Conservation (phyloP, 129 eudicot genomes). For the Erigeron canadensis region DNA sequence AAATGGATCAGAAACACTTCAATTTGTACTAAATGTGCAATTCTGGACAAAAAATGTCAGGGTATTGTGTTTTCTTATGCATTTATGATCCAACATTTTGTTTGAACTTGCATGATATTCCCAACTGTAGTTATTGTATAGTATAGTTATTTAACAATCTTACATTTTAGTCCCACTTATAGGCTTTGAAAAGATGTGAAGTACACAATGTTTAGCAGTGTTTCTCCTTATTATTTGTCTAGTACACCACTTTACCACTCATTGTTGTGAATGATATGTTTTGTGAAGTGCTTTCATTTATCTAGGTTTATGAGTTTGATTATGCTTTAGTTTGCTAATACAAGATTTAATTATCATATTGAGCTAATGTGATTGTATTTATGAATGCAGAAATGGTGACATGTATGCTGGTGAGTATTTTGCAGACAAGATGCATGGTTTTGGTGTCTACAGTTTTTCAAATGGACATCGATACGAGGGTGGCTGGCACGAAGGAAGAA, state of each 20-base stretch:
- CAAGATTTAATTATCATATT: not conserved
- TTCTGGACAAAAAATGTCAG: not conserved
- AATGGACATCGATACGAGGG: constrained; percentile 82
- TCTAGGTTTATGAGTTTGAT: too few relatives aligned
- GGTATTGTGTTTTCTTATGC: not conserved
- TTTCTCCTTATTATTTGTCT: too few relatives aligned
- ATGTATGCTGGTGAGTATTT: constrained; percentile 73
- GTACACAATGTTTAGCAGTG: not conserved
- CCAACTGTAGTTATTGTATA: not conserved
- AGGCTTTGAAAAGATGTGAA: not conserved
- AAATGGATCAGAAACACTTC: constrained; percentile 3
- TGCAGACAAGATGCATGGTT: constrained; percentile 81
- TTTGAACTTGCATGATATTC: constrained; percentile 5
- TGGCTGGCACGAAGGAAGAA: constrained; percentile 86
- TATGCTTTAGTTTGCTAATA: too few relatives aligned
- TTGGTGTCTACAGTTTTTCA: constrained; percentile 62
- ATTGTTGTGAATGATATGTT: too few relatives aligned
- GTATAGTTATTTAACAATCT: not conserved
- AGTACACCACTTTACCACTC: too few relatives aligned
- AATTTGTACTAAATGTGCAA: not conserved
- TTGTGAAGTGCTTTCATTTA: too few relatives aligned
- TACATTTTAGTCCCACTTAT: not conserved
- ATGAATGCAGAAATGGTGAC: constrained; percentile 62
- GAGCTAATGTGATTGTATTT: constrained; percentile 14
- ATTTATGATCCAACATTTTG: not conserved